Conservation (phyloP, 371 early-diverging fungal genomes). For the Rhizomucor miehei region DNA sequence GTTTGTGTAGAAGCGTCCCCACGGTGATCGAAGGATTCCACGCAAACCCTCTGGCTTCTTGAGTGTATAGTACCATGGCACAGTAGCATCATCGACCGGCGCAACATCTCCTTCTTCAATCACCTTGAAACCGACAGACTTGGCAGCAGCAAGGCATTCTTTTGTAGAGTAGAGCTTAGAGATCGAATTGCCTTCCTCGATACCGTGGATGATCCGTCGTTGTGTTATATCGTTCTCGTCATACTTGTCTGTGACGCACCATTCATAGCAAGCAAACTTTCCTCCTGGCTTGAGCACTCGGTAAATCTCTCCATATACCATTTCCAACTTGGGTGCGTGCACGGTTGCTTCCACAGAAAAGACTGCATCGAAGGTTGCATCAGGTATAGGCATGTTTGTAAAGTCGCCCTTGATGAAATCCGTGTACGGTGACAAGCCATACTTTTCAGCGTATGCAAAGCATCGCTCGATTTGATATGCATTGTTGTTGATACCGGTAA, state of each 20-base stretch:
- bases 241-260: constrained; percentile 71
- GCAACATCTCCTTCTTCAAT: constrained; percentile 61
- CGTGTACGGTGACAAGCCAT: constrained; percentile 47
- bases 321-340: constrained; percentile 64
- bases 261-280: constrained; percentile 71
- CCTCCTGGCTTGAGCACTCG: constrained; percentile 79
- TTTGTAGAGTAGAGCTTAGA: constrained; percentile 67
- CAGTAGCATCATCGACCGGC: constrained; percentile 45
- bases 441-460: constrained; percentile 57
- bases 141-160: constrained; percentile 62
- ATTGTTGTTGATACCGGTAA: constrained; percentile 84
- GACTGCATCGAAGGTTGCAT: constrained; percentile 63
- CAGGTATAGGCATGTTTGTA: constrained; percentile 70
- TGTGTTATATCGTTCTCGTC: constrained; percentile 62
- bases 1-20: constrained; percentile 58
- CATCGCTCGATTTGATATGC: constrained; percentile 79
- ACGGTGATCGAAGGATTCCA: constrained; percentile 47
- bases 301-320: constrained; percentile 72
- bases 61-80: constrained; percentile 74
- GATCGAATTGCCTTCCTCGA: constrained; percentile 81
- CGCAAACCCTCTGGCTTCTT: constrained; percentile 43
- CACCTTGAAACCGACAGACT: constrained; percentile 72
- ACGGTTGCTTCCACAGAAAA: constrained; percentile 82
- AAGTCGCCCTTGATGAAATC: constrained; percentile 72
- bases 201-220: constrained; percentile 63